These are phyloP conservation scores for Sordariomycetes sp. DNA, from an alignment of 2,329 filamentous ascomycete species.

Conservation along the genomic window DNA sequence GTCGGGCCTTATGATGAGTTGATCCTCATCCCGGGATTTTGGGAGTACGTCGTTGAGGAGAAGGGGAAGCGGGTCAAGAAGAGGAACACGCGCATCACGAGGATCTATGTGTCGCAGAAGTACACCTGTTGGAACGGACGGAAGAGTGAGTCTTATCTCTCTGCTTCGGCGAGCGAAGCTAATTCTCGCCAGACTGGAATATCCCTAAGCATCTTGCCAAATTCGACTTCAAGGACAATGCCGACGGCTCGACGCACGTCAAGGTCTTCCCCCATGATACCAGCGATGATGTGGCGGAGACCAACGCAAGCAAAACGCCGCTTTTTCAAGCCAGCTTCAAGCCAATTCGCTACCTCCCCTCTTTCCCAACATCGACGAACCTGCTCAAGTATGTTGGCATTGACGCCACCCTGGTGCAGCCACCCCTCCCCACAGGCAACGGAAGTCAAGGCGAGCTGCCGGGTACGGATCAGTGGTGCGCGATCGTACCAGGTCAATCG, in stretches of 20 bases:
- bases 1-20: conserved; percentile 47
- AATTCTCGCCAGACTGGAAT: conserved; percentile 35
- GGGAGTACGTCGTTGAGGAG: conserved; percentile 16
- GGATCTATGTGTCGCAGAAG: conserved; percentile 45
- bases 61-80: conserved; percentile 11
- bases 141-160: conserved; percentile 24
- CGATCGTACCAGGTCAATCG: conserved; percentile 20
- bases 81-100: conserved; percentile 33
- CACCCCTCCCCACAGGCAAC: conserved; percentile 33
- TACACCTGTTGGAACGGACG: conserved; percentile 43
- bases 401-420: conserved; percentile 33
- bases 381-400: conserved; percentile 3
- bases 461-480: conserved; percentile 37
- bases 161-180: neutral
- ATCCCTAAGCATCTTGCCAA: conserved; percentile 45
- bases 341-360: conserved; percentile 7
- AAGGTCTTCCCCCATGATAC: conserved; percentile 29
- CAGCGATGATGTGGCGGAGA: conserved; percentile 13
- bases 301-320: conserved; percentile 15
- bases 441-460: conserved; percentile 30
- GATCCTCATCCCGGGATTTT: conserved; percentile 35
- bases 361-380: conserved; percentile 2
- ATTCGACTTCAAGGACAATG: conserved; percentile 29
- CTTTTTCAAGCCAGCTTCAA: conserved; percentile 30
- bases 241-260: conserved; percentile 20